Conservation (phyloP, 2,329 filamentous ascomycete species). For the Thermomyces lanuginosus region DNA sequence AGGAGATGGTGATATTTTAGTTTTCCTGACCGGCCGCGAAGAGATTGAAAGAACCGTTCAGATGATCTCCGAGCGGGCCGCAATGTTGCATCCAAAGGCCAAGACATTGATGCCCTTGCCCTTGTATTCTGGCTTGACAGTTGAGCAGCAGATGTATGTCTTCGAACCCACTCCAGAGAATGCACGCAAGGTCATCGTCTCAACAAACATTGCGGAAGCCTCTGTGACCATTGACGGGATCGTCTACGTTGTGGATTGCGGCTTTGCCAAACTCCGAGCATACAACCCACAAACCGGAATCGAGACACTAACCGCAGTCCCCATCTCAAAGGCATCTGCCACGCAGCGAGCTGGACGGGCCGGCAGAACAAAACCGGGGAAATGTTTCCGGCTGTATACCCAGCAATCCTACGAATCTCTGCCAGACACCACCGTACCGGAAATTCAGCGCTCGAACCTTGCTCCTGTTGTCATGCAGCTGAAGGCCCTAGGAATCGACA, state of each 20-base stretch:
- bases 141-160: constrained; percentile 86
- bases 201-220: constrained; percentile 92
- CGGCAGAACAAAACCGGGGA: constrained; percentile 74
- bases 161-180: constrained; percentile 72
- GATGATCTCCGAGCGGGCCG: constrained; percentile 55
- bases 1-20: constrained; percentile 65
- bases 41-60: constrained; percentile 79
- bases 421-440: constrained; percentile 59
- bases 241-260: constrained; percentile 76
- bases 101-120: constrained; percentile 54
- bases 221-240: constrained; percentile 90
- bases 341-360: constrained; percentile 80
- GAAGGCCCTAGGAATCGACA: constrained; percentile 89
- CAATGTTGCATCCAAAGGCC: constrained; percentile 43
- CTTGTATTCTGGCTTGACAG: constrained; percentile 74
- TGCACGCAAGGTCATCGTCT: constrained; percentile 77
- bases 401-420: constrained; percentile 53
- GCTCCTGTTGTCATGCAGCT: constrained; percentile 78
- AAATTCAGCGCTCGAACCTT: constrained; percentile 83
- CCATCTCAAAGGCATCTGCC: constrained; percentile 82
- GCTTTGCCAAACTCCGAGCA: constrained; percentile 76
- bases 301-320: constrained; percentile 65
- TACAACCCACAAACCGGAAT: constrained; percentile 77
- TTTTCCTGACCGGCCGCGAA: constrained; percentile 84
- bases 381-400: constrained; percentile 87